phyloP scores from a whole-genome alignment of 345 rosid genomes.

The Eucalyptus regnans region DNA sequence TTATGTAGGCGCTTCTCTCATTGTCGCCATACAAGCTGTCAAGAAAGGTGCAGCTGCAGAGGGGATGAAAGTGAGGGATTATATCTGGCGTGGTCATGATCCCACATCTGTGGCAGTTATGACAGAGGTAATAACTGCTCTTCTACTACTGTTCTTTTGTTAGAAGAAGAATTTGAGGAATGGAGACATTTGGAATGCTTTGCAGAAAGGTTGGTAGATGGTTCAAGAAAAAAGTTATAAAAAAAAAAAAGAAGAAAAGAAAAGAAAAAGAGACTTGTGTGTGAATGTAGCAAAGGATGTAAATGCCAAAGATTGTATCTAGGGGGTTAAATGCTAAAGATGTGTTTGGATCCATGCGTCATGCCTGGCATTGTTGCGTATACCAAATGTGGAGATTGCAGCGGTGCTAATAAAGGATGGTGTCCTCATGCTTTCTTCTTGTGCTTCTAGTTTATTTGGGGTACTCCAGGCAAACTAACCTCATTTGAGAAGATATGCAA shows the following conservation, averaged over 20 bases:
- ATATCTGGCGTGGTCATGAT: conserved; percentile 98
- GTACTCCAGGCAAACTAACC: not conserved
- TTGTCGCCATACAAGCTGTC: conserved; percentile 94
- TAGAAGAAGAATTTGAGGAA: not conserved
- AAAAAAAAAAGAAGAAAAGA: rapidly evolving
- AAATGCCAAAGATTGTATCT: not conserved
- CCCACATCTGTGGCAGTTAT: conserved; percentile 99
- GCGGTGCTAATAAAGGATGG: not conserved
- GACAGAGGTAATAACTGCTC: conserved; percentile 63
- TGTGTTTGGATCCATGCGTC: not conserved
- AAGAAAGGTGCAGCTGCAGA: conserved; percentile 95
- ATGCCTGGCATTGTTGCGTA: not conserved
- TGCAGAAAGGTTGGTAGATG: not conserved
- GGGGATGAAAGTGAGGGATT: conserved; percentile 86
- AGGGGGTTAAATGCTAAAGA: not conserved
- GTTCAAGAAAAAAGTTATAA: not conserved
- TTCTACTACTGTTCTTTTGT: not conserved
- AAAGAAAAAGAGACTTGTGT: not conserved
- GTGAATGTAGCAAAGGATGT: not conserved
- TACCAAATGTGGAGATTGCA: not conserved
- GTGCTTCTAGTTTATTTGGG: not conserved
- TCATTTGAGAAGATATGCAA: not conserved
- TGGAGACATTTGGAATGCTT: not conserved
- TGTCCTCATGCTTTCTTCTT: not conserved
- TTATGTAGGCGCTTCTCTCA: conserved; percentile 77